A percentile compares a stretch with the other conserved stretches of the same genome.
Evolutionary conservation across 306 rosid species (phyloP).

Genomic region (Citrullus mucosospermus): DNA sequence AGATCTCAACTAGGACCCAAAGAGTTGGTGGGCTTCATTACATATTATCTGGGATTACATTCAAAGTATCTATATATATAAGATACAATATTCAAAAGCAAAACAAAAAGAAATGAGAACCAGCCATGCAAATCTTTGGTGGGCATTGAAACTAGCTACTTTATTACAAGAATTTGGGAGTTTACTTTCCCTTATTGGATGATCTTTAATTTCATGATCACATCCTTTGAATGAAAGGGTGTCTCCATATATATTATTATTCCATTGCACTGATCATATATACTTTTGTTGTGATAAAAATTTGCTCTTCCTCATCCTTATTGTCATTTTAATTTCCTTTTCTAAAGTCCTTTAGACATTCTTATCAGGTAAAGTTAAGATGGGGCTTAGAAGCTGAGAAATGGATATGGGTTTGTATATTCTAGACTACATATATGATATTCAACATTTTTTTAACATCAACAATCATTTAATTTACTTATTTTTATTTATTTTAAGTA

Average conservation of each 20-base stretch:
- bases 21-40: neutral
- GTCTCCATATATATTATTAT: neutral
- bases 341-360: too few relatives aligned
- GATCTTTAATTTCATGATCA: neutral
- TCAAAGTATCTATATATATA: neutral
- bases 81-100: neutral
- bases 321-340: too few relatives aligned
- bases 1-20: neutral
- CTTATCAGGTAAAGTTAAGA: too few relatives aligned
- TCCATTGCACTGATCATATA: neutral
- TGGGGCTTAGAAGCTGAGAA: too few relatives aligned
- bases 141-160: neutral
- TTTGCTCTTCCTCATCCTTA: too few relatives aligned
- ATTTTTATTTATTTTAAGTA: too few relatives aligned
- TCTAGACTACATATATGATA: too few relatives aligned
- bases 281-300: too few relatives aligned
- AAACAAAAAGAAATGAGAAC: neutral
- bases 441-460: too few relatives aligned
- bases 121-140: neutral
- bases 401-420: too few relatives aligned
- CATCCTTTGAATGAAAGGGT: neutral
- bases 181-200: neutral
- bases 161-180: neutral
- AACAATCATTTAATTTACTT: too few relatives aligned
- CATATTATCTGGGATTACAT: neutral